Base-by-base conservation (phyloP, 83 land plant genomes). In the Larix sibirica region DNA sequence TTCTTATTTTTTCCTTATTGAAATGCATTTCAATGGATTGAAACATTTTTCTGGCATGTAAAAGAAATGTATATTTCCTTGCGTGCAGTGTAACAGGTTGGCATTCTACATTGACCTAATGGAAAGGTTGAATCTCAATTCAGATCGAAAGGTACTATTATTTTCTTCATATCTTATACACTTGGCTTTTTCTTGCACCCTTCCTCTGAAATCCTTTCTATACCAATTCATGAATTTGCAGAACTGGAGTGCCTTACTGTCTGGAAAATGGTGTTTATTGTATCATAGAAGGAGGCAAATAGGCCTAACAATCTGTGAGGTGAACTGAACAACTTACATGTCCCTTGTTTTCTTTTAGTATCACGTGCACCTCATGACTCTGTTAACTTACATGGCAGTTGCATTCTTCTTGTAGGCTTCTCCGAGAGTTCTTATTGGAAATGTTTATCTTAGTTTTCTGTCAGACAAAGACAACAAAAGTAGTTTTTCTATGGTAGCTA, bases 221-320 rank as follows among this genome's bases (percentile, higher is more conserved):
- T 33, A 36, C 17, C 77, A 73, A 79, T 50, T 75, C 23, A 40
- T 59, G 60, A 14, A 63, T 6, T 54, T 66, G 73, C 90, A 96
- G 97, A 79, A 85, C 54, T 96, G 97, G 97, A 80, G 85, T 40
- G 86, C 90, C 20, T 71, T 92, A 58, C 84, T 96, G n/a, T 87
- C 89, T 7, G 98, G 98, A 60, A 91, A 86, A 80, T 96, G 98
- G 98, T 90, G 97, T 33, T 83, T 96, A 6, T 61, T 96, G 31
- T 96, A 96, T 84, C 87, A 83, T 70, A 96, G 95, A 21, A 92
- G 98, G 26, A 90, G 87, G 87, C 95, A 94, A 74, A 91, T 96
- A 60, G 98, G 98, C 6, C 80, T 94, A 9, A 94, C 98, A 24
- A 82, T 85, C 50, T 89, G 98, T 23, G 94, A 94, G 89, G 89